Evolutionary conservation across 495 filamentous ascomycete species (phyloP).

Genomic region (Aspergillus asperescens): DNA sequence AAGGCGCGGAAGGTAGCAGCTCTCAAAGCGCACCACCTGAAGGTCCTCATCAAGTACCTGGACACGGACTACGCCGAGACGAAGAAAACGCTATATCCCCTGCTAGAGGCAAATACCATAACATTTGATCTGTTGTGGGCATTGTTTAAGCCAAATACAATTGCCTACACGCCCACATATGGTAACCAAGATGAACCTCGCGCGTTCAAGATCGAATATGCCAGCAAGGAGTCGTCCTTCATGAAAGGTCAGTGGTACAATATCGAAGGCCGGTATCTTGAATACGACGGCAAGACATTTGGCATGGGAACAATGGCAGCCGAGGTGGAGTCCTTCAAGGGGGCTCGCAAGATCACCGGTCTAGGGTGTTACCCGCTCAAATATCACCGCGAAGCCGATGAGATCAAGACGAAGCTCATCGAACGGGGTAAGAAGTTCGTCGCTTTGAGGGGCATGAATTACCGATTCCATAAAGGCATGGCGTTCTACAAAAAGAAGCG

Average conservation of each 20-base stretch:
- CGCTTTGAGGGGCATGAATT: constrained; percentile 72
- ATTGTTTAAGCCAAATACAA: constrained; percentile 83
- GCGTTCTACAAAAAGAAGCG: constrained; percentile 83
- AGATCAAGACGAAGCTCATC: constrained; percentile 61
- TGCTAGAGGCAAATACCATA: constrained; percentile 78
- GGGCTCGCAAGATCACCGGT: constrained; percentile 74
- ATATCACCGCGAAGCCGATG: constrained; percentile 71
- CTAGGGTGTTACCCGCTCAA: constrained; percentile 74
- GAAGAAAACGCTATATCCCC: constrained; percentile 77
- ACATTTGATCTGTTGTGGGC: constrained; percentile 91
- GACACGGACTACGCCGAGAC: constrained; percentile 74
- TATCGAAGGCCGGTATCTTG: constrained; percentile 78
- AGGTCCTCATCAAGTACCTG: constrained; percentile 73
- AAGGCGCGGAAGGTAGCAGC: constrained; percentile 55
- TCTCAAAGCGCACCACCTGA: constrained; percentile 58
- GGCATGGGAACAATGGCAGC: constrained; percentile 65
- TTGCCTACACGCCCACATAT: constrained; percentile 77
- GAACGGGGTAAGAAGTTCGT: constrained; percentile 87
- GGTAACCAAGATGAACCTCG: constrained; percentile 75
- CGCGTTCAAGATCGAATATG: constrained; percentile 84
- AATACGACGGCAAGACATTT: constrained; percentile 75
- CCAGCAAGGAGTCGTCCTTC: constrained; percentile 63
- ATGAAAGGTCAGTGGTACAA: constrained; percentile 75
- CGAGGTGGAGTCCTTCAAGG: constrained; percentile 75
- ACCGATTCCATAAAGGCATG: constrained; percentile 73